Conservation (phyloP, 2,329 filamentous ascomycete species). For the Beauveria rudraprayagi region DNA sequence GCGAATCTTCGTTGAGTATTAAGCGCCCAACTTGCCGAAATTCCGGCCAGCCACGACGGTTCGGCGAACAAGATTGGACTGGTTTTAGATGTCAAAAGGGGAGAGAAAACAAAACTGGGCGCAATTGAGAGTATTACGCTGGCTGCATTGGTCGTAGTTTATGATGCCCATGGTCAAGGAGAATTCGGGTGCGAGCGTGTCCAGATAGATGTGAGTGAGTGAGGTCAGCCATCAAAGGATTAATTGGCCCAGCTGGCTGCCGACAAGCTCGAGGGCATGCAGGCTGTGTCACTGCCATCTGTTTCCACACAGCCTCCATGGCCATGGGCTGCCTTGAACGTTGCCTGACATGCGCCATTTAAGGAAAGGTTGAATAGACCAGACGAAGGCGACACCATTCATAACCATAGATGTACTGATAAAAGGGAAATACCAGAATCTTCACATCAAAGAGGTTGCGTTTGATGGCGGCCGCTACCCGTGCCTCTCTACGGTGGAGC, state of each 20-base stretch:
- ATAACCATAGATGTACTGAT: neutral
- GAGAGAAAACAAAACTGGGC: neutral
- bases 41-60: neutral
- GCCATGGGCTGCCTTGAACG: neutral
- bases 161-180: slow-evolving; percentile 21
- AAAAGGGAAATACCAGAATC: neutral
- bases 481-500: neutral
- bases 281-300: slow-evolving; percentile 18
- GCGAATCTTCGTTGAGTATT: slow-evolving; percentile 8
- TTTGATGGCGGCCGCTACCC: neutral
- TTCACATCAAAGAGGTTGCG: neutral
- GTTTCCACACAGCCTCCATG: slow-evolving; percentile 15
- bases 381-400: neutral
- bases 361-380: neutral
- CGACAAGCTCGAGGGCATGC: slow-evolving; percentile 32
- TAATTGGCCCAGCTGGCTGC: slow-evolving; percentile 31
- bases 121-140: neutral
- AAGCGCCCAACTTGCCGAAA: slow-evolving; percentile 7
- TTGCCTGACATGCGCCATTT: neutral
- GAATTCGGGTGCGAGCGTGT: slow-evolving; percentile 37
- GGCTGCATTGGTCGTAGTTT: neutral
- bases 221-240: slow-evolving; percentile 40
- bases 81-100: neutral
- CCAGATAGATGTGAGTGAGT: slow-evolving; percentile 33
- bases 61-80: neutral